Evolutionary conservation across 2,329 filamentous ascomycete species (phyloP).

Genomic region (Dendrostoma leiphaemia): DNA sequence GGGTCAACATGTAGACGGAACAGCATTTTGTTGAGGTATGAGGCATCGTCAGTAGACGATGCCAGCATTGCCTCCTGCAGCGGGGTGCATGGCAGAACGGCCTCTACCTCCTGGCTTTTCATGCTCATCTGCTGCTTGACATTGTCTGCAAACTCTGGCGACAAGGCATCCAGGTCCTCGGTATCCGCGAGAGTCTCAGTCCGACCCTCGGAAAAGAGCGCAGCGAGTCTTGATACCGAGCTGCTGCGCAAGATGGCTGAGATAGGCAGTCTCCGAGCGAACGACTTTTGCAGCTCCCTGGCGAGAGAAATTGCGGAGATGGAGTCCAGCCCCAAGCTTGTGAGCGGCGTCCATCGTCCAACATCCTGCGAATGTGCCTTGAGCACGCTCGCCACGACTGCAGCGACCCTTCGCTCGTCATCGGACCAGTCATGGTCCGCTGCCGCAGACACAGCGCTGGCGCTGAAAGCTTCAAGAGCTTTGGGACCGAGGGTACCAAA

Average conservation of each 20-base stretch:
- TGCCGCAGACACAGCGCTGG: constrained; percentile 26
- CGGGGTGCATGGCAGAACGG: constrained; percentile 77
- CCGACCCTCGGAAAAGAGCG: constrained; percentile 22
- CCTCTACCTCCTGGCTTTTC: constrained; percentile 39
- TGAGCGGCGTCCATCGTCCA: constrained; percentile 67
- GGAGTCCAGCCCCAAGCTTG: constrained; percentile 78
- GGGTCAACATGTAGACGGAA: constrained; percentile 57
- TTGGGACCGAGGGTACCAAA: constrained; percentile 46
- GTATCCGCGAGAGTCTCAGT: neutral
- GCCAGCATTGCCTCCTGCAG: constrained; percentile 87
- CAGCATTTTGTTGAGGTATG: constrained; percentile 73
- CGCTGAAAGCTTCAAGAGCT: constrained; percentile 34
- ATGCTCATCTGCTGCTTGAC: constrained; percentile 32
- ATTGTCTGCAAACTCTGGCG: constrained; percentile 22
- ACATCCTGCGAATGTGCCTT: constrained; percentile 46
- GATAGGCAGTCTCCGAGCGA: constrained; percentile 55
- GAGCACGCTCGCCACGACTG: constrained; percentile 51
- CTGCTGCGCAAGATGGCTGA: constrained; percentile 68
- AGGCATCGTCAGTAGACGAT: constrained; percentile 40
- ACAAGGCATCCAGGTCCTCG: constrained; percentile 25
- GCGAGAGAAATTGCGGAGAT: constrained; percentile 75
- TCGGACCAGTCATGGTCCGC: constrained; percentile 46
- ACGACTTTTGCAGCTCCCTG: constrained; percentile 47
- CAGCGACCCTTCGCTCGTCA: constrained; percentile 55
- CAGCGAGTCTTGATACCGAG: constrained; percentile 61